Percentiles rank a stretch among this genome's conserved stretches.
Evolutionary conservation across 306 rosid species (phyloP).

Genomic region (Gastrolobium villosum): DNA sequence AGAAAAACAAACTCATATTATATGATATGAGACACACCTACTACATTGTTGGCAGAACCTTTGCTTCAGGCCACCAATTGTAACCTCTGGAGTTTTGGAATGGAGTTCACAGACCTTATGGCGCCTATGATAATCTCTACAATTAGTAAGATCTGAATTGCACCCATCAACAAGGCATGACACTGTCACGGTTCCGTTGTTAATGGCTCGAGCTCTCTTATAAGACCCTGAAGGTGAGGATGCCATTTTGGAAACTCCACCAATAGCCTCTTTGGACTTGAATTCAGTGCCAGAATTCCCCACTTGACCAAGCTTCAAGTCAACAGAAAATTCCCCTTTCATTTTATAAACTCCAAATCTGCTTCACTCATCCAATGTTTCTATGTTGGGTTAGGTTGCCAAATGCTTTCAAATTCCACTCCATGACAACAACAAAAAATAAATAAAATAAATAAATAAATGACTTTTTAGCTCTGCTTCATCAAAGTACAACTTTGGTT

Average conservation of each 20-base stretch:
- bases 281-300: conserved; percentile 54
- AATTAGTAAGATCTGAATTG: conserved; percentile 74
- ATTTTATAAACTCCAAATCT: conserved; percentile 59
- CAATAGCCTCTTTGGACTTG: conserved; percentile 57
- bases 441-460: not conserved
- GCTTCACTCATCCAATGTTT: conserved; percentile 58
- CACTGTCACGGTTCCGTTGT: conserved; percentile 50
- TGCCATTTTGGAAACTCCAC: conserved; percentile 52
- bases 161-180: conserved; percentile 85
- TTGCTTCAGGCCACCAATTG: conserved; percentile 66
- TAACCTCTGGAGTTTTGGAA: conserved; percentile 80
- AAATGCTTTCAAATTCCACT: conserved; percentile 81
- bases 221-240: conserved; percentile 57
- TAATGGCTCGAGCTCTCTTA: conserved; percentile 65
- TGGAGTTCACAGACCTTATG: conserved; percentile 86
- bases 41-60: conserved; percentile 65
- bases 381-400: conserved; percentile 63
- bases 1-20: not conserved
- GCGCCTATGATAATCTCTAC: conserved; percentile 82
- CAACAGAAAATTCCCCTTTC: conserved; percentile 75
- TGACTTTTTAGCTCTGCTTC: conserved; percentile 37
- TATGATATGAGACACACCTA: conserved; percentile 53
- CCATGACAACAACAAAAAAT: conserved; percentile 58
- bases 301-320: conserved; percentile 90
- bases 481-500: conserved; percentile 40